Evolutionary conservation across 1,284 basidiomycete genomes (phyloP).

Genomic region (Kwoniella shivajii): DNA sequence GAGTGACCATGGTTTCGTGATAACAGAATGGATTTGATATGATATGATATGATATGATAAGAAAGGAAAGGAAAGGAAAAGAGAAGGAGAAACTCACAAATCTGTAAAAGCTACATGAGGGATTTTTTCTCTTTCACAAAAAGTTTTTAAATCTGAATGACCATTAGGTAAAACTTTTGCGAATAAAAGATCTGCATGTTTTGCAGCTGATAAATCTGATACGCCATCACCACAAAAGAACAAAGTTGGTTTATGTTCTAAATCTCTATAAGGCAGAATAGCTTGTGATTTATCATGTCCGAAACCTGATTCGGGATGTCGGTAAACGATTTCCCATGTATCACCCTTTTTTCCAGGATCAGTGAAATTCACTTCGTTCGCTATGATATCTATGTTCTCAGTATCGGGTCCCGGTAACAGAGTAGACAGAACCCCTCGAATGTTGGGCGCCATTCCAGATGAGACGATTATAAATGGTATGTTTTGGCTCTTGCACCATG

Average conservation of each 20-base stretch:
- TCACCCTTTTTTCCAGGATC: constrained; percentile 62
- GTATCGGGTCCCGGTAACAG: constrained; percentile 74
- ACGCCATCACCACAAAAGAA: constrained; percentile 97
- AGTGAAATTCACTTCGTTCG: constrained; percentile 73
- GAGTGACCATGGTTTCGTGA: too few species aligned
- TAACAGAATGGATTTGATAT: too few species aligned
- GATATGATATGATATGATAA: not conserved
- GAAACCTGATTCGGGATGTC: constrained; percentile 81
- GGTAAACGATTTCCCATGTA: constrained; percentile 79
- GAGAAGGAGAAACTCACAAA: constrained; percentile 40
- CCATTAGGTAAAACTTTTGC: constrained; percentile 76
- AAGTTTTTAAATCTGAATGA: constrained; percentile 80
- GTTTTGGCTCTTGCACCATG: constrained; percentile 72
- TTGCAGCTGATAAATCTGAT: constrained; percentile 82
- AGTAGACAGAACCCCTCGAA: constrained; percentile 80
- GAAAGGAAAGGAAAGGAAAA: constrained; percentile 2
- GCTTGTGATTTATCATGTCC: constrained; percentile 93
- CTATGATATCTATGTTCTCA: constrained; percentile 78
- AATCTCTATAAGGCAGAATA: constrained; percentile 78
- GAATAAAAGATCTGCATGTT: constrained; percentile 85
- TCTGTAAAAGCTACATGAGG: constrained; percentile 53
- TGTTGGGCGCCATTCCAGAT: constrained; percentile 84
- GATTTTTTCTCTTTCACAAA: constrained; percentile 61
- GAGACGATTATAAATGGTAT: constrained; percentile 91
- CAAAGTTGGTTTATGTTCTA: constrained; percentile 71